A percentile compares a stretch with the other conserved stretches of the same genome.
phyloP scores from a whole-genome alignment of 2,329 filamentous ascomycete species.

The Corinectria fuckeliana region DNA sequence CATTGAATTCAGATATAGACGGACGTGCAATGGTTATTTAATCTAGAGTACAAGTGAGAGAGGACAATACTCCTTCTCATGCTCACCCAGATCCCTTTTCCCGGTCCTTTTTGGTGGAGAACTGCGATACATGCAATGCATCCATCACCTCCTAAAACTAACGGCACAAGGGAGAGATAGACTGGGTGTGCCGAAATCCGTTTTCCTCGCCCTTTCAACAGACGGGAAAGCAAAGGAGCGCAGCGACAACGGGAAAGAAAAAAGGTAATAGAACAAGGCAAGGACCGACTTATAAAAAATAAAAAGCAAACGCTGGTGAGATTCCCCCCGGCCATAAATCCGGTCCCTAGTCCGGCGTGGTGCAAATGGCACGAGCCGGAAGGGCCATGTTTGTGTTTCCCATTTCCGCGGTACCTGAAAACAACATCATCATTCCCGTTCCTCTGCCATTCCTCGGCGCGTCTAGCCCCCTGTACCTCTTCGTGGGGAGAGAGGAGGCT shows the following conservation, averaged over 20 bases:
- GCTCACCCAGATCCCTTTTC: conserved; percentile 15
- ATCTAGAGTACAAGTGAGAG: conserved; percentile 36
- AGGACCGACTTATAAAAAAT: conserved; percentile 23
- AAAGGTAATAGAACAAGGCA: conserved; percentile 20
- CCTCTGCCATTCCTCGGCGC: not conserved
- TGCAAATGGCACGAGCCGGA: not conserved
- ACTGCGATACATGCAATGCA: conserved; percentile 11
- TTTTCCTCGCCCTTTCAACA: conserved; percentile 16
- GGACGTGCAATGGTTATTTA: conserved; percentile 29
- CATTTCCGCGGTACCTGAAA: conserved; percentile 11
- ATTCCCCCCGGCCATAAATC: conserved; percentile 22
- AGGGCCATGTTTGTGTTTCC: conserved; percentile 14
- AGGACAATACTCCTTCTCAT: conserved; percentile 15
- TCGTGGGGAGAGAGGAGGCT: not conserved
- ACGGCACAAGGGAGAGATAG: conserved; percentile 5
- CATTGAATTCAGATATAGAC: conserved; percentile 7
- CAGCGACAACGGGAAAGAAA: conserved; percentile 18
- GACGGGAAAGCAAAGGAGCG: conserved; percentile 21
- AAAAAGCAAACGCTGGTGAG: conserved; percentile 32
- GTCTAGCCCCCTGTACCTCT: not conserved
- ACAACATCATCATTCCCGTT: conserved; percentile 17
- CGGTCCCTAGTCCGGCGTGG: conserved; percentile 2
- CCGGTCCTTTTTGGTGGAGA: conserved; percentile 14
- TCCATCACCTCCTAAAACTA: not conserved
- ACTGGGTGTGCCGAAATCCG: conserved; percentile 12